Evolutionary conservation across 257 asterid species (phyloP).

Genomic region (Nicotiana tomentosiformis): DNA sequence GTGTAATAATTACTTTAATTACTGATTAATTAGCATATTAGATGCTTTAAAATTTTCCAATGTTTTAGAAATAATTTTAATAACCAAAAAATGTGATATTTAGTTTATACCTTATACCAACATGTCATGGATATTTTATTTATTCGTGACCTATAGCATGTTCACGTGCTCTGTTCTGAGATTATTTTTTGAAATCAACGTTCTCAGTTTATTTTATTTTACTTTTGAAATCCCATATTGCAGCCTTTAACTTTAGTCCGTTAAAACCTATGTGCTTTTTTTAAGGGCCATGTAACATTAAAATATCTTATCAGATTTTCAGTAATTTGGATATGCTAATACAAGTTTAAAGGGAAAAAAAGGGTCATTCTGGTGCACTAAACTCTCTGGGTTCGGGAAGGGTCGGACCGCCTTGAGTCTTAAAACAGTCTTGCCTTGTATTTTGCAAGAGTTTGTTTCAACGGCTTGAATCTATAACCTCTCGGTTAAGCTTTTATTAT

Average conservation of each 20-base stretch:
- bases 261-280: no score
- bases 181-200: not conserved
- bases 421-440: no score
- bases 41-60: not conserved
- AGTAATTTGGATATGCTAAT: not conserved
- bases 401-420: no score
- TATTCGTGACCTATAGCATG: not conserved
- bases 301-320: not conserved
- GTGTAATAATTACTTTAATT: not conserved
- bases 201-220: no score
- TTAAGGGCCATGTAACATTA: not conserved
- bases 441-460: no score
- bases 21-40: not conserved
- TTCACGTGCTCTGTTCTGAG: not conserved
- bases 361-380: no score
- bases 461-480: no score
- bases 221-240: no score
- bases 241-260: no score
- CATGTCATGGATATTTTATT: not conserved
- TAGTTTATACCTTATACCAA: not conserved
- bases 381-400: no score
- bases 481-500: no score
- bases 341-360: no score
- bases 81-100: not conserved
- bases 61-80: not conserved